Evolutionary conservation across 306 rosid species (phyloP).

Genomic region (Ceratonia siliqua): DNA sequence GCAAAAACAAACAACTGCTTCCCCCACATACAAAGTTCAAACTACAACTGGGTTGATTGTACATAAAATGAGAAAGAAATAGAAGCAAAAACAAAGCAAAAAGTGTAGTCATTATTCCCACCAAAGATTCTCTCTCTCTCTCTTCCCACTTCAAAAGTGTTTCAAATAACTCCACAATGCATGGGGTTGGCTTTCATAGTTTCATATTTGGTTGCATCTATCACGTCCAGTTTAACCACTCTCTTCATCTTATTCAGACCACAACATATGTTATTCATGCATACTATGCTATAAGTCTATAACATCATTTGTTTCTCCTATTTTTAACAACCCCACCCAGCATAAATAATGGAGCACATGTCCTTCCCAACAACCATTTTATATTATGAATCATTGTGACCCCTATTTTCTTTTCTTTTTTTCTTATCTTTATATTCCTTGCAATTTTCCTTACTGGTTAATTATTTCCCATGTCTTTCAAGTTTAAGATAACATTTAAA

Average conservation of each 20-base stretch:
- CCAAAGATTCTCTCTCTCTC: conserved; percentile 47
- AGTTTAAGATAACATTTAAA: not conserved
- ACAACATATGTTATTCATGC: conserved; percentile 12
- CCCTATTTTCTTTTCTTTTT: not conserved
- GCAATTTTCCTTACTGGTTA: conserved; percentile 5
- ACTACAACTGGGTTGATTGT: conserved; percentile 40
- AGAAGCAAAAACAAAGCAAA: conserved; percentile 34
- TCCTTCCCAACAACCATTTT: conserved; percentile 21
- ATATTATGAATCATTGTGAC: conserved; percentile 13
- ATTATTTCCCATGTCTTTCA: conserved; percentile 11
- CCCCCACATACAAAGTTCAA: conserved; percentile 28
- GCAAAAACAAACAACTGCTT: conserved; percentile 28
- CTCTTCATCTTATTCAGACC: not conserved
- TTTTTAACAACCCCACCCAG: conserved; percentile 39
- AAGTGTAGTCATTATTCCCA: conserved; percentile 39
- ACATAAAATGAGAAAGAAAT: conserved; percentile 37
- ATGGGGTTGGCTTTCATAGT: conserved; percentile 44
- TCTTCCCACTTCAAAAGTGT: conserved; percentile 32
- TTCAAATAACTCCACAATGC: conserved; percentile 46
- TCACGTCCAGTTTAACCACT: conserved; percentile 39
- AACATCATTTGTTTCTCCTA: conserved; percentile 33
- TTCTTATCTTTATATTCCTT: not conserved
- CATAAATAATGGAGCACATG: conserved; percentile 33
- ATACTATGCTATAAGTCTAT: not conserved
- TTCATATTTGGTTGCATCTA: conserved; percentile 38